Evolutionary conservation across 306 rosid species (phyloP), one percentile per base, ranked within the genome.

Genomic region (Vigna reflexopilosa): DNA sequence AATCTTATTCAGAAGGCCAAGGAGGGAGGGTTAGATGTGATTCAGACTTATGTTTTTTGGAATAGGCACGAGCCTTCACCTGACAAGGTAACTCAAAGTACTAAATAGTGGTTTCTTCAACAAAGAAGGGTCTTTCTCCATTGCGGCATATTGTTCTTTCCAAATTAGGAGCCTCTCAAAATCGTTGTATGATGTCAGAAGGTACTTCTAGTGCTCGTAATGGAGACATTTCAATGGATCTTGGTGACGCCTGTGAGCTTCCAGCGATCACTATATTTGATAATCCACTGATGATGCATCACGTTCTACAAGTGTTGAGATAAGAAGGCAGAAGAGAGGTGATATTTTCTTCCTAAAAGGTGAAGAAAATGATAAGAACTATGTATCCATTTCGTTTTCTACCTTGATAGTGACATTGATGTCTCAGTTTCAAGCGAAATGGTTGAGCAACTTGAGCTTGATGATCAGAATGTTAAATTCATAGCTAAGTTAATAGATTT

Each of bases 281-380:
- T 75, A 66, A 22, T 70, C 82, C 62, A 7, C 44, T 28, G 73
- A 72, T 6, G 63, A 19, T 34, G 65, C 80, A 24, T 71, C 67
- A n/a, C n/a, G n/a, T n/a, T n/a, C n/a, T n/a, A n/a, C n/a, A n/a
- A n/a, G n/a, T n/a, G n/a, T n/a, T n/a, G 89, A 88, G 81, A 77
- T 85, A 59, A 66, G 72, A 66, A 83, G 81, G 77, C 7, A 56
- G 34, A 83, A 85, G 38, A 67, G 76, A 54, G 83, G 81, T 71
- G 85, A 85, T 77, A 16, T 32, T 3, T 62, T 62, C 36, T 62
- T 62, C 3, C 67, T 62, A 32, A 62, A 32, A 62, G 67, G 67
- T 32, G 67, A 62, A 62, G 45, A 32, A 32, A 32, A 62, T 62
- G 67, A 62, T 62, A 44, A 62, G n/a, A 62, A 32, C 45, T 62